Evolutionary conservation across 495 filamentous ascomycete species (phyloP).

Genomic region (Clavariopsis aquatica): DNA sequence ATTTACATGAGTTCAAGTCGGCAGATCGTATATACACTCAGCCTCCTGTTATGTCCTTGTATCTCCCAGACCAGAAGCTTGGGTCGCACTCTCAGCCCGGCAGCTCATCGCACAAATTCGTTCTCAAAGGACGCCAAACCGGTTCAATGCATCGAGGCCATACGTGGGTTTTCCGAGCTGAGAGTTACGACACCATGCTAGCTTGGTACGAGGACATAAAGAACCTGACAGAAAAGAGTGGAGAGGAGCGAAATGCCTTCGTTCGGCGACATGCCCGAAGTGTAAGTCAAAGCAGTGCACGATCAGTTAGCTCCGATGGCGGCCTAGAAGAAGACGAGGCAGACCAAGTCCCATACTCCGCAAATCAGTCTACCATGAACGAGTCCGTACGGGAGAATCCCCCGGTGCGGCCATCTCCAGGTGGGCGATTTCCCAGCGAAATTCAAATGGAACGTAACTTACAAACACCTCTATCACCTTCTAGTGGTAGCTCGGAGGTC

Average conservation of each 20-base stretch:
- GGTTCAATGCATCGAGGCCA: slow-evolving; percentile 92
- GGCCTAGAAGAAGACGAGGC: slow-evolving; percentile 88
- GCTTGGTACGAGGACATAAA: slow-evolving; percentile 95
- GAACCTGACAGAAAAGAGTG: slow-evolving; percentile 79
- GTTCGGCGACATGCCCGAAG: slow-evolving; percentile 76
- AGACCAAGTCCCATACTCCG: slow-evolving; percentile 54
- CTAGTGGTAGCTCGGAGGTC: slow-evolving; percentile 70
- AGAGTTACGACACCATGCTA: slow-evolving; percentile 94
- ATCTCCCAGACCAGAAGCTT: slow-evolving; percentile 90
- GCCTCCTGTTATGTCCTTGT: slow-evolving; percentile 91
- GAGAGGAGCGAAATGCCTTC: slow-evolving; percentile 84
- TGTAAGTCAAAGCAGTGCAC: slow-evolving; percentile 66
- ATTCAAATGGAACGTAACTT: slow-evolving; percentile 76
- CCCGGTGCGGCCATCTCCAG: slow-evolving; percentile 68
- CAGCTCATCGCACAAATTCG: slow-evolving; percentile 94
- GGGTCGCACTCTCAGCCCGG: slow-evolving; percentile 84
- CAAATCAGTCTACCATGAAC: slow-evolving; percentile 43
- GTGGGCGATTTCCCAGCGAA: slow-evolving; percentile 89
- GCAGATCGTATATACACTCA: slow-evolving; percentile 70
- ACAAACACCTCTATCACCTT: slow-evolving; percentile 72
- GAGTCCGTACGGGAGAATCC: slow-evolving; percentile 33
- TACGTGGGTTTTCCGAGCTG: slow-evolving; percentile 95
- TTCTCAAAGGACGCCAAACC: slow-evolving; percentile 92
- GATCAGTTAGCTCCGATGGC: slow-evolving; percentile 70
- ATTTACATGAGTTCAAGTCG: slow-evolving; percentile 97